Evolutionary conservation across 495 filamentous ascomycete species (phyloP).

Genomic region (Hypoxylon cercidicola): DNA sequence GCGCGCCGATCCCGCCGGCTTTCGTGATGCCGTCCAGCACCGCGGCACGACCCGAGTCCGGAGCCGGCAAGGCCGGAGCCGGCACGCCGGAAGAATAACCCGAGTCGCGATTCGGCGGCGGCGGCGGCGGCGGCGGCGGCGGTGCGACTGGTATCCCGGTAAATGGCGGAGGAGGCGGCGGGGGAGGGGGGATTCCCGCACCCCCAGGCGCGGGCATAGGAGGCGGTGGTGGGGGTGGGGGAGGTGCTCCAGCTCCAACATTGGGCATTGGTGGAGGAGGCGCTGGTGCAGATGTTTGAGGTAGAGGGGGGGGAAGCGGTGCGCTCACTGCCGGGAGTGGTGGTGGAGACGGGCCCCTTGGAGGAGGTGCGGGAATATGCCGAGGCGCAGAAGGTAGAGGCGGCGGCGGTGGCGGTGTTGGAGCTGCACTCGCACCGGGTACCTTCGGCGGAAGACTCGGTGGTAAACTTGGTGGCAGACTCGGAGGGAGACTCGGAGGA

Average conservation of each 20-base stretch:
- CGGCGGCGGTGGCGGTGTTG: slow-evolving; percentile 66
- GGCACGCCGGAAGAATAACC: slow-evolving; percentile 68
- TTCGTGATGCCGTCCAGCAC: slow-evolving; percentile 85
- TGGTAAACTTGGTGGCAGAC: background rate
- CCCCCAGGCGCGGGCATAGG: slow-evolving; percentile 40
- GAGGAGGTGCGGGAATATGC: slow-evolving; percentile 48
- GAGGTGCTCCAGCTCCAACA: slow-evolving; percentile 29
- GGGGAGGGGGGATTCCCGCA: slow-evolving; percentile 61
- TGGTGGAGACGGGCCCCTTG: slow-evolving; percentile 45
- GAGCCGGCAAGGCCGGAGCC: slow-evolving; percentile 63
- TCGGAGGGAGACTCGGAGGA: slow-evolving; percentile 56
- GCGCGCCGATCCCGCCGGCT: slow-evolving; percentile 73
- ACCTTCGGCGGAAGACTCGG: slow-evolving; percentile 72
- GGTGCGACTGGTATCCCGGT: slow-evolving; percentile 69
- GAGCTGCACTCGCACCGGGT: slow-evolving; percentile 67
- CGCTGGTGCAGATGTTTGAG: slow-evolving; percentile 50
- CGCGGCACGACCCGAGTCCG: slow-evolving; percentile 64
- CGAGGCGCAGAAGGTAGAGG: slow-evolving; percentile 44
- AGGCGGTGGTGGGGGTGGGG: slow-evolving; percentile 52
- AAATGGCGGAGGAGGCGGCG: slow-evolving; percentile 62
- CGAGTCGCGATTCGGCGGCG: slow-evolving; percentile 71
- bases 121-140: too few species aligned
- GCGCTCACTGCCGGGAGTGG: slow-evolving; percentile 51
- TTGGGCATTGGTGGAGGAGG: slow-evolving; percentile 53
- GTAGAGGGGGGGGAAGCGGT: slow-evolving; percentile 50